These are phyloP conservation scores for Aspergillus persii DNA, from an alignment of 2,329 filamentous ascomycete genomes.

Conservation along the genomic window DNA sequence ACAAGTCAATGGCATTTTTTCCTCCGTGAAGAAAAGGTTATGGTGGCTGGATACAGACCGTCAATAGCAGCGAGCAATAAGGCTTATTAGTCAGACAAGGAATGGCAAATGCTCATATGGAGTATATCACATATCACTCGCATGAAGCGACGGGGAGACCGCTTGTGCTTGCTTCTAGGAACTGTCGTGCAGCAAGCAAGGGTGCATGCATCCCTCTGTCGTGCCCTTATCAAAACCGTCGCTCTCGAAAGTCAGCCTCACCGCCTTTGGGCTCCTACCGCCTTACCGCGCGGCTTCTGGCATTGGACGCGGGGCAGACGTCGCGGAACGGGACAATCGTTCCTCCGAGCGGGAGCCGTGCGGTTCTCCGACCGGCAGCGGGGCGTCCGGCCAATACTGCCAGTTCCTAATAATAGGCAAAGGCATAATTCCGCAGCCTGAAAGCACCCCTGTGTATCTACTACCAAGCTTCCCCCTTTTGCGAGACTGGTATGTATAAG, in stretches of 20 bases:
- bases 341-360: slow-evolving; percentile 14
- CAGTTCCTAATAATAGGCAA: background rate
- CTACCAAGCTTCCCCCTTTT: background rate
- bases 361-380: background rate
- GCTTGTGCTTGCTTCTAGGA: background rate
- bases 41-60: background rate
- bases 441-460: background rate
- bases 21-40: background rate
- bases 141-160: background rate
- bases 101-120: background rate
- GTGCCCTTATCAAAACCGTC: slow-evolving; percentile 15
- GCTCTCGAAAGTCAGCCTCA: slow-evolving; percentile 8
- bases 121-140: background rate
- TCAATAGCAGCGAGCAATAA: background rate
- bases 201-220: slow-evolving; percentile 8
- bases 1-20: slow-evolving; percentile 41
- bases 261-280: slow-evolving; percentile 17
- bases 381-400: background rate
- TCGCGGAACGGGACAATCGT: slow-evolving; percentile 19
- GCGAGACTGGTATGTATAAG: background rate
- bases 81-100: background rate
- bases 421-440: background rate
- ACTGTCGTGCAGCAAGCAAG: slow-evolving; percentile 15
- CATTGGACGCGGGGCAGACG: slow-evolving; percentile 20
- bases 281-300: slow-evolving; percentile 13